Conservation (phyloP, 2,329 filamentous ascomycete genomes). For the Aspergillus sp. region DNA sequence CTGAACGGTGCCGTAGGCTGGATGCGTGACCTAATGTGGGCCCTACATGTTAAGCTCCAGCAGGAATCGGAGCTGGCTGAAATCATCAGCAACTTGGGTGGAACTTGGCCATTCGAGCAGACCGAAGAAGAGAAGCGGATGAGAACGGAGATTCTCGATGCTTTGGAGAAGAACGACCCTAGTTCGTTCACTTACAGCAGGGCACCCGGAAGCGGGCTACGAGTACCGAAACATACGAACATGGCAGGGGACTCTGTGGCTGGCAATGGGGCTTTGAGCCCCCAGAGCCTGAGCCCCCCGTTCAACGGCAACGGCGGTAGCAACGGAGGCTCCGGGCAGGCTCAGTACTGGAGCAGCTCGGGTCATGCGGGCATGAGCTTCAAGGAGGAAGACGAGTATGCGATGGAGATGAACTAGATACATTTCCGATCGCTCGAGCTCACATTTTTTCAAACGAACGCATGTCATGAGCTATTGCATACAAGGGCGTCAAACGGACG, state of each 20-base stretch:
- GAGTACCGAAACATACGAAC: constrained; percentile 92
- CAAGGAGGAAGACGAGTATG: constrained; percentile 93
- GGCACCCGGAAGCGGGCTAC: constrained; percentile 76
- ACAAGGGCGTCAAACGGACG: constrained; percentile 31
- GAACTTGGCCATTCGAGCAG: constrained; percentile 75
- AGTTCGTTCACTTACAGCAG: constrained; percentile 82
- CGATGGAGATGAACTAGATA: constrained; percentile 66
- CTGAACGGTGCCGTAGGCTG: constrained; percentile 95
- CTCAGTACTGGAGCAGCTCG: constrained; percentile 55
- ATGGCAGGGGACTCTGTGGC: constrained; percentile 77
- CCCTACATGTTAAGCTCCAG: constrained; percentile 83
- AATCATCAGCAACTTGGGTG: constrained; percentile 70
- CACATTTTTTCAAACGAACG: constrained; percentile 17
- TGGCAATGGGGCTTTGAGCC: constrained; percentile 49
- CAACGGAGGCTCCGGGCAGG: constrained; percentile 48
- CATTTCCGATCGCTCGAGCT: neutral
- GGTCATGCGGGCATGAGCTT: constrained; percentile 67
- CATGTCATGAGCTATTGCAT: constrained; percentile 27
- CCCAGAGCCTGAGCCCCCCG: constrained; percentile 68
- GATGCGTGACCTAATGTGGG: constrained; percentile 98
- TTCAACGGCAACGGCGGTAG: constrained; percentile 71
- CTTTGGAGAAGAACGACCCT: constrained; percentile 76
- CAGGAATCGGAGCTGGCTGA: constrained; percentile 86
- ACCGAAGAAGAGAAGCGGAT: constrained; percentile 94
- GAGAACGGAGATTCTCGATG: constrained; percentile 87